phyloP scores from a whole-genome alignment of 768 basidiomycete genomes.

The Collybiopsis confluens region DNA sequence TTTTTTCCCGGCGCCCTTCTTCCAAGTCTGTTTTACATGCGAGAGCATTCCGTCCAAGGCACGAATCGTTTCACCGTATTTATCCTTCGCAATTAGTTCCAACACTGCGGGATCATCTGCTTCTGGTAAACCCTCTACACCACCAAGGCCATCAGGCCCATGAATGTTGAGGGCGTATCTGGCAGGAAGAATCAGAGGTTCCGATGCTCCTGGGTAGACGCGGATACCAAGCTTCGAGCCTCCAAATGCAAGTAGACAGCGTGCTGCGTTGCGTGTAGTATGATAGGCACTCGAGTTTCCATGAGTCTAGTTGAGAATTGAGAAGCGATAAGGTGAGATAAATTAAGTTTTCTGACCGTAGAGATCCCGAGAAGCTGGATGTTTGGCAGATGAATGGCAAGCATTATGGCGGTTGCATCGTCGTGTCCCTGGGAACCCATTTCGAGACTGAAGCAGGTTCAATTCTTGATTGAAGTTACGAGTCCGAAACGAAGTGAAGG shows the following conservation, averaged over 20 bases:
- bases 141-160: constrained; percentile 77
- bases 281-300: constrained; percentile 67
- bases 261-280: constrained; percentile 70
- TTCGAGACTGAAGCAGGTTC: too few relatives aligned
- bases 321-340: background rate
- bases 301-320: constrained; percentile 52
- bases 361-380: constrained; percentile 79
- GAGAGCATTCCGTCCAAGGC: constrained; percentile 70
- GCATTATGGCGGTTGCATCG: constrained; percentile 79
- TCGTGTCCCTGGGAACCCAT: constrained; percentile 90
- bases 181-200: constrained; percentile 60
- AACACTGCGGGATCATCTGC: constrained; percentile 44
- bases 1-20: constrained; percentile 52
- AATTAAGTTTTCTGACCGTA: constrained; percentile 43
- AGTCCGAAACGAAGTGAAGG: too few relatives aligned
- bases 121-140: constrained; percentile 72
- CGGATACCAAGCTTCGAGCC: constrained; percentile 49
- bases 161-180: constrained; percentile 78
- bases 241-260: constrained; percentile 70
- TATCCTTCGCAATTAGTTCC: constrained; percentile 41
- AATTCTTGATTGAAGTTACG: too few relatives aligned
- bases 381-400: constrained; percentile 63
- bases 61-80: constrained; percentile 36
- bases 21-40: constrained; percentile 52
- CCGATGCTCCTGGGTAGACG: constrained; percentile 65